These are phyloP conservation scores for Leishmania guyanensis DNA, from an alignment of 208 protist genomes.

Conservation along the genomic window DNA sequence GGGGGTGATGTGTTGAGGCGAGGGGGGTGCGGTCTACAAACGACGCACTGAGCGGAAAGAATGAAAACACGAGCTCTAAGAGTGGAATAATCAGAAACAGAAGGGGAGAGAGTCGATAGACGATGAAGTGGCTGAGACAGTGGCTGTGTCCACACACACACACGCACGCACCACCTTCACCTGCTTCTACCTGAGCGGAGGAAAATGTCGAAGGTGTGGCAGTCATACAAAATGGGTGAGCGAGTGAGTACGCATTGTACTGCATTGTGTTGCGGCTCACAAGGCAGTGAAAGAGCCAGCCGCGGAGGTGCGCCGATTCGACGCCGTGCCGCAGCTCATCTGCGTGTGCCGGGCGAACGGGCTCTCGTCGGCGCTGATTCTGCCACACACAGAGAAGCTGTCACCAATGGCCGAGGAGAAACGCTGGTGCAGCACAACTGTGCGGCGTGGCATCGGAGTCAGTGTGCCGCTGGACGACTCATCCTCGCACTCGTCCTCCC, in stretches of 20 bases:
- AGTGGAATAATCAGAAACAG: background rate
- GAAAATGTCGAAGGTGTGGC: background rate
- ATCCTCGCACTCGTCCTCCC: constrained; percentile 21
- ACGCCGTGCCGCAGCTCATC: constrained; percentile 27
- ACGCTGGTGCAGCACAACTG: constrained; percentile 33
- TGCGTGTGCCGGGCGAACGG: constrained; percentile 24
- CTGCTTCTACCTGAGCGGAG: background rate
- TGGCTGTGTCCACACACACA: background rate
- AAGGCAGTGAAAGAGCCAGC: constrained; percentile 6
- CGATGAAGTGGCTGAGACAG: background rate
- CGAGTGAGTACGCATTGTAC: background rate
- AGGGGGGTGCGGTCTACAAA: background rate
- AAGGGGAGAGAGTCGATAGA: background rate
- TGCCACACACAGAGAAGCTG: constrained; percentile 14
- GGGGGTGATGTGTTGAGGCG: too few species aligned
- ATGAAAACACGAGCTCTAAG: background rate
- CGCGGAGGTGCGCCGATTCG: constrained; percentile 26
- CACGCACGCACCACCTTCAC: background rate
- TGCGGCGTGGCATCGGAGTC: constrained; percentile 32
- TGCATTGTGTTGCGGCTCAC: background rate
- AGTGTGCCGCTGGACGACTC: constrained; percentile 30
- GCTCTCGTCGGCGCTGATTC: constrained; percentile 15
- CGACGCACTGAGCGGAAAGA: background rate
- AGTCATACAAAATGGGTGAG: background rate
- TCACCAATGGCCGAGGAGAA: constrained; percentile 29